A percentile compares a stretch with the other conserved stretches of the same genome.
Conservation (phyloP, 192 early-diverging fungal genomes). For the Podila horticola region DNA sequence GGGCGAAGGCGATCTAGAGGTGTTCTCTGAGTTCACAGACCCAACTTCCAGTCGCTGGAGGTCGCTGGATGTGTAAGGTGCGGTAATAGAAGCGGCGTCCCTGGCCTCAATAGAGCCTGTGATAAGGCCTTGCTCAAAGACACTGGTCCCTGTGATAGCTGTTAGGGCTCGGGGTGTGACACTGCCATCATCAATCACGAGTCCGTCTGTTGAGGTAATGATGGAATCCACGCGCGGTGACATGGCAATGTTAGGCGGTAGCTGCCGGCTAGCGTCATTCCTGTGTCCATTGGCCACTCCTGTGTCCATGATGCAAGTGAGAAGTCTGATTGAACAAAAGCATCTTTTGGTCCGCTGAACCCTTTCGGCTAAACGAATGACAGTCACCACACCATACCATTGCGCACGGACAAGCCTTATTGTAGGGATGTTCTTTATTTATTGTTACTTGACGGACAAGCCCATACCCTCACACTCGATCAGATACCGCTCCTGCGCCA, state of each 20-base stretch:
- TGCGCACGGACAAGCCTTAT: background rate
- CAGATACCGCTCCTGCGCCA: background rate
- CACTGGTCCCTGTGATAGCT: conserved; percentile 9
- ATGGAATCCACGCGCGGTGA: background rate
- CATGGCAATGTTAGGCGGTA: background rate
- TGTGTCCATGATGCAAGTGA: too few relatives aligned
- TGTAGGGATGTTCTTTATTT: background rate
- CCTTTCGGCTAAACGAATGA: background rate
- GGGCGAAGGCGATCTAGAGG: conserved; percentile 11
- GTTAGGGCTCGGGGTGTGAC: conserved; percentile 19
- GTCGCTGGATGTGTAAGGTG: background rate
- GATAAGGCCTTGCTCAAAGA: conserved; percentile 29
- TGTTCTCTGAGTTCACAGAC: background rate
- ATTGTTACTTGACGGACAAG: background rate
- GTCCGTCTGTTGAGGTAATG: background rate
- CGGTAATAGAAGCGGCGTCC: background rate
- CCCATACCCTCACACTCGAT: conserved; percentile 29
- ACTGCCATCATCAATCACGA: conserved; percentile 28
- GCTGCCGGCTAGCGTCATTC: too few relatives aligned
- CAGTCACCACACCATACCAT: too few relatives aligned
- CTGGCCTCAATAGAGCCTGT: background rate
- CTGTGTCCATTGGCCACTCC: too few relatives aligned
- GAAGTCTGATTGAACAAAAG: too few relatives aligned
- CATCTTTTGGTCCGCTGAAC: background rate
- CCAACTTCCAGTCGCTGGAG: background rate